phyloP scores from a whole-genome alignment of 345 rosid genomes.

The Rhodamnia rubescens region DNA sequence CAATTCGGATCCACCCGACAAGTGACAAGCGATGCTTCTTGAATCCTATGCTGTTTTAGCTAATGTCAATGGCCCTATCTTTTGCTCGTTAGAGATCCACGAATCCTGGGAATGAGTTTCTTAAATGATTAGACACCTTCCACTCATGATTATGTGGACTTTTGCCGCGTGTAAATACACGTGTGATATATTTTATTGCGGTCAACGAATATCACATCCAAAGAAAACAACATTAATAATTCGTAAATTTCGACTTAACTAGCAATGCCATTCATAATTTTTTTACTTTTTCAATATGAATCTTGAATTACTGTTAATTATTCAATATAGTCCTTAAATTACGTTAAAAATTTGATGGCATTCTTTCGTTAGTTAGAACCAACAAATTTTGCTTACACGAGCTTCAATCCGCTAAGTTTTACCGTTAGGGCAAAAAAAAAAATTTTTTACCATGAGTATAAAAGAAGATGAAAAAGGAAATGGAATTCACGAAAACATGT shows the following conservation, averaged over 20 bases:
- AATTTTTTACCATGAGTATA: fast-evolving
- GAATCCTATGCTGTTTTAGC: background rate
- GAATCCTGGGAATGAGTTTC: background rate
- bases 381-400: background rate
- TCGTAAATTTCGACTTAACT: background rate
- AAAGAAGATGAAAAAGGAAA: background rate
- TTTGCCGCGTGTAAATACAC: no score
- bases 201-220: no score
- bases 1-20: background rate
- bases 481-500: background rate
- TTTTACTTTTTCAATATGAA: background rate
- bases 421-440: background rate
- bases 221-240: no score
- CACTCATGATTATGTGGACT: background rate
- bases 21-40: background rate
- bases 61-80: background rate
- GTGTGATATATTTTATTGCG: no score
- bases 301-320: no score
- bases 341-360: background rate
- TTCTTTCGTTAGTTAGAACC: background rate
- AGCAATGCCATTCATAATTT: fast-evolving
- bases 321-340: background rate
- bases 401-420: background rate
- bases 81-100: background rate
- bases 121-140: background rate